phyloP scores from a whole-genome alignment of 768 basidiomycete genomes.

The Nidularia pulvinata region DNA sequence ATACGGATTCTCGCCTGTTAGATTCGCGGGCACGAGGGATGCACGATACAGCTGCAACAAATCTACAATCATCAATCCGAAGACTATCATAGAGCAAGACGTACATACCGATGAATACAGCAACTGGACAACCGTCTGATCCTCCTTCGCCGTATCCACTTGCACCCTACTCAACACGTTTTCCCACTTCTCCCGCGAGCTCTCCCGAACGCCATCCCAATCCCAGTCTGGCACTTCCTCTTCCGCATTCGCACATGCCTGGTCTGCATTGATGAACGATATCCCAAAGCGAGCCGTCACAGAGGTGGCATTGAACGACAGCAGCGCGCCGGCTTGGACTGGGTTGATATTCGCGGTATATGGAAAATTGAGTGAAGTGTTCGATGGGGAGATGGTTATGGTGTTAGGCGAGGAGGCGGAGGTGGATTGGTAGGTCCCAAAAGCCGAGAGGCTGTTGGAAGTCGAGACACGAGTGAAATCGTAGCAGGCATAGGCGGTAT shows the following conservation, averaged over 20 bases:
- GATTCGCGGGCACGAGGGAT: conserved; percentile 48
- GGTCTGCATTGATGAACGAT: conserved; percentile 49
- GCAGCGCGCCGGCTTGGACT: conserved; percentile 43
- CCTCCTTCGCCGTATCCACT: conserved; percentile 30
- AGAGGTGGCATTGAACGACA: conserved; percentile 31
- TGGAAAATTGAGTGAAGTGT: conserved; percentile 31
- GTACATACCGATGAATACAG: conserved; percentile 44
- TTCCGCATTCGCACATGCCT: conserved; percentile 60
- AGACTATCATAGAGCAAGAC: not conserved
- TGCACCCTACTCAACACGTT: conserved; percentile 34
- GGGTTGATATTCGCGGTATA: conserved; percentile 32
- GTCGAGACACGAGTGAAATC: conserved; percentile 32
- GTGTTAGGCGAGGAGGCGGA: conserved; percentile 26
- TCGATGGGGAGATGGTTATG: conserved; percentile 27
- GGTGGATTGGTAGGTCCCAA: conserved; percentile 40
- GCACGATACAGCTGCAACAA: conserved; percentile 41
- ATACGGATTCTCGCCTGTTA: conserved; percentile 50
- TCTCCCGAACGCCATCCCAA: conserved; percentile 35
- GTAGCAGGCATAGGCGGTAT: conserved; percentile 48
- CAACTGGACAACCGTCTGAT: conserved; percentile 39
- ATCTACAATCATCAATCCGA: not conserved
- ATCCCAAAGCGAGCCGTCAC: conserved; percentile 57
- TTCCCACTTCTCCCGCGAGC: conserved; percentile 40
- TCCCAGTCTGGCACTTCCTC: conserved; percentile 49
- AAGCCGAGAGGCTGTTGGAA: conserved; percentile 16